Conservation (phyloP, 1,284 basidiomycete species). For the Exobasidium cylindrosporum region DNA sequence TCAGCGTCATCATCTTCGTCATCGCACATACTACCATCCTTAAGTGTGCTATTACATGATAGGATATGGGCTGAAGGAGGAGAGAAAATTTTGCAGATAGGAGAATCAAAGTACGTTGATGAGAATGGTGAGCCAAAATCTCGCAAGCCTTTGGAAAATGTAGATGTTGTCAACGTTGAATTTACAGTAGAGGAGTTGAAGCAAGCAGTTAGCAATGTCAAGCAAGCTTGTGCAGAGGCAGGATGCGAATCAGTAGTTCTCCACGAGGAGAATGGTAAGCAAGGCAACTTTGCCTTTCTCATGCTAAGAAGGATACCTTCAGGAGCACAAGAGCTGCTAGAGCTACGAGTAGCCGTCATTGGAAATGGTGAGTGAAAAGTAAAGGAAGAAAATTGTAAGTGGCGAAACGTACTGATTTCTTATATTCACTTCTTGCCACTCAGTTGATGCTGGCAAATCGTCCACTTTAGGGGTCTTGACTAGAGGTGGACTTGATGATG, state of each 20-base stretch:
- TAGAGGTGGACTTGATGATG: constrained; percentile 84
- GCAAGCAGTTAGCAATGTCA: constrained; percentile 25
- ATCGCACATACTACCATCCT: constrained; percentile 1
- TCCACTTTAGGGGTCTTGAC: constrained; percentile 79
- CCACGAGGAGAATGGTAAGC: constrained; percentile 15
- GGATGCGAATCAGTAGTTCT: constrained; percentile 33
- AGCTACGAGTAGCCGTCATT: constrained; percentile 90
- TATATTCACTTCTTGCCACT: neutral
- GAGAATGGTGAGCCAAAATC: neutral
- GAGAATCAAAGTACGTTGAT: constrained; percentile 12
- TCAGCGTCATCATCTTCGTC: neutral
- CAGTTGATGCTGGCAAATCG: constrained; percentile 74
- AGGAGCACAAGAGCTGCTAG: constrained; percentile 58
- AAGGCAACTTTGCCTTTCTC: constrained; percentile 25
- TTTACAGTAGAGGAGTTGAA: constrained; percentile 32
- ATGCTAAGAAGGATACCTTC: constrained; percentile 39
- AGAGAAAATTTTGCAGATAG: constrained; percentile 34
- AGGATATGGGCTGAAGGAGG: constrained; percentile 31
- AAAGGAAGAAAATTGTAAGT: too few relatives aligned
- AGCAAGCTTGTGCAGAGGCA: constrained; percentile 25
- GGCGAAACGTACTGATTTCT: too few relatives aligned
- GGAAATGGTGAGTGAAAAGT: constrained; percentile 64
- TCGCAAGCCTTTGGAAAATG: neutral
- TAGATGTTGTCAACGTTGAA: constrained; percentile 3
- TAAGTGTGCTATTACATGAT: constrained; percentile 32